Base-by-base conservation (phyloP, 352 stramenopile species). In the Globisporangium uncinulatum region DNA sequence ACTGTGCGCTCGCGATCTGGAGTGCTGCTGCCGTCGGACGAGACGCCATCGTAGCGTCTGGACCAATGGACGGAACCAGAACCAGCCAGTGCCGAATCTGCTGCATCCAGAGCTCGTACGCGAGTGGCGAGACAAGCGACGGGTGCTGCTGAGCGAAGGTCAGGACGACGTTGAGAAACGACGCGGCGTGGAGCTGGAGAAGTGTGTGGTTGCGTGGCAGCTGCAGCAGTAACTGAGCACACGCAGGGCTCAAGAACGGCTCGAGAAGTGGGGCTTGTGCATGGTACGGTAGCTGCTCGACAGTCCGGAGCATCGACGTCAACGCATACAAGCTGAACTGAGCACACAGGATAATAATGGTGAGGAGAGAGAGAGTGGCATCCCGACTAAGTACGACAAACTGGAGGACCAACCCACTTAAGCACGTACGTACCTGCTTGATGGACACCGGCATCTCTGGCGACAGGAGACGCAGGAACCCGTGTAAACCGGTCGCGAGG, bases 101-200 rank as follows among this genome's bases (percentile, higher is more conserved):
- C 44, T 85, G 67, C 71, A 89, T 78, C 79, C 79, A 92, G 10
- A 74, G 58, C 46, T 83, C 71, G 51, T 87, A 86, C 3, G 74
- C 72, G 5, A 76, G 67, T 36, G 48, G 66, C 34, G 70, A 54
- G 21, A 73, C 70, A 6, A 67, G 37, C 0, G 70, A 61, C 0
- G 69, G 62, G 15, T 74, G 69, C 24, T 75, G 66, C 13, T 73
- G 62, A 32, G 70, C 69, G 9, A 83, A 21, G 53, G 84, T 68
- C 7, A 88, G 64, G 37, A 87, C 24, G n/a, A 56, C 58, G 17
- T 83, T 63, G 21, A 87, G 20, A 31, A 89, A 56, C 39, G 51
- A 47, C 19, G 77, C 76, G 24, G 79, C 75, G n/a, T 69, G 64
- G 8, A 73, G 32, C 36, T 89, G 78, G n/a, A 88, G 61, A 19